phyloP scores from a whole-genome alignment of 176 grass and related monocot species.

The Thalia dealbata region DNA sequence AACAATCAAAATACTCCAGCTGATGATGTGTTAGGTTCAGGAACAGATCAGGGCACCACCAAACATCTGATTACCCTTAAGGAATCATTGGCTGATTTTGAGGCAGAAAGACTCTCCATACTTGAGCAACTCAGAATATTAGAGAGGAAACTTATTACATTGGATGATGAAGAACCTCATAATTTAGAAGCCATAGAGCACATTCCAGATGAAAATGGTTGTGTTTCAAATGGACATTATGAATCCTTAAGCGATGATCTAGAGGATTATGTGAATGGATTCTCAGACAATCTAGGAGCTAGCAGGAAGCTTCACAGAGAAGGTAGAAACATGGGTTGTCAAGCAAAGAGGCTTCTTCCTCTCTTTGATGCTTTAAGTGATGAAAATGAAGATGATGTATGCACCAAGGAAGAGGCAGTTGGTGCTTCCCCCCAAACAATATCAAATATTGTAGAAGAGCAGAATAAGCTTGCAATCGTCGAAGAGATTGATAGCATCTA shows the following conservation, averaged over 20 bases:
- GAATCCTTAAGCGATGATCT: conserved; percentile 7
- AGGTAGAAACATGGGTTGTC: conserved; percentile 33
- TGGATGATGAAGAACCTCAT: conserved; percentile 58
- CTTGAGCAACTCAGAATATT: conserved; percentile 71
- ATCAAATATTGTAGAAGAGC: conserved; percentile 34
- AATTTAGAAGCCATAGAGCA: conserved; percentile 34
- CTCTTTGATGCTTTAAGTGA: conserved; percentile 54
- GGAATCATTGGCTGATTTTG: conserved; percentile 63
- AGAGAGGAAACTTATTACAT: conserved; percentile 72
- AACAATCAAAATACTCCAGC: conserved; percentile 45
- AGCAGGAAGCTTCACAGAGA: conserved; percentile 31
- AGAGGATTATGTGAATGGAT: conserved; percentile 38
- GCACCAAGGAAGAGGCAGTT: conserved; percentile 22
- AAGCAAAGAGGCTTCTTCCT: conserved; percentile 79
- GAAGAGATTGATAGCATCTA: conserved; percentile 58
- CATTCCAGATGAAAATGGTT: conserved; percentile 36
- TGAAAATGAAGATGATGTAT: conserved; percentile 35
- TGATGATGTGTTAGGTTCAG: conserved; percentile 43
- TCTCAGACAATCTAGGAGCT: conserved; percentile 41
- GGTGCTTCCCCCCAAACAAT: conserved; percentile 14
- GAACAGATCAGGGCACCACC: conserved; percentile 31
- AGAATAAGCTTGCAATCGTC: conserved; percentile 43
- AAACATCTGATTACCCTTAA: conserved; percentile 44
- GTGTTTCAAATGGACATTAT: conserved; percentile 16
- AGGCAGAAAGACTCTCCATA: conserved; percentile 86